These are phyloP conservation scores for Cymodocea nodosa DNA, from an alignment of 116 monocot genomes.

Conservation along the genomic window DNA sequence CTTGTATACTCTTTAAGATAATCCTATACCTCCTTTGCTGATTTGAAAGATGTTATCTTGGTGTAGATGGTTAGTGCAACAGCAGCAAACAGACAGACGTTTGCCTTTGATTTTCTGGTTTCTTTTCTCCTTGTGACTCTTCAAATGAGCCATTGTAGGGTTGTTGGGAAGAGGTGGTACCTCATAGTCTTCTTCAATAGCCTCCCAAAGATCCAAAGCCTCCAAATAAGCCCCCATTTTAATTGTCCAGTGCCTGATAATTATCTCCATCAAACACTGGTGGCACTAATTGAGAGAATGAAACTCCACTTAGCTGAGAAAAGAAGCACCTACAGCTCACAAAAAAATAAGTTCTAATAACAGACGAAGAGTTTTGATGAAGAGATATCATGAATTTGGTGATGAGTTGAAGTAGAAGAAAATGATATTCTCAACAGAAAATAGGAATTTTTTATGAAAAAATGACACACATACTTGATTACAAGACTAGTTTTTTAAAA, in stretches of 20 bases:
- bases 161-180: neutral
- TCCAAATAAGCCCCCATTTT: neutral
- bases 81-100: neutral
- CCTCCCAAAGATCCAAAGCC: neutral
- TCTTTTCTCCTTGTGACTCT: neutral
- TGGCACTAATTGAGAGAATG: too few species aligned
- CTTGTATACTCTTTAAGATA: neutral
- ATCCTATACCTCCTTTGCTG: neutral
- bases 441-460: too few species aligned
- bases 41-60: neutral
- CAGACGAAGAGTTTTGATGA: too few species aligned
- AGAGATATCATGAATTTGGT: too few species aligned
- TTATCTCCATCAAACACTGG: neutral
- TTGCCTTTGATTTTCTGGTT: neutral
- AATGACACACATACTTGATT: too few species aligned
- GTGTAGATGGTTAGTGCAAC: neutral
- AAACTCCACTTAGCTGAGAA: too few species aligned
- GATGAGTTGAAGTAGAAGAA: too few species aligned
- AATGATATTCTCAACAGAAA: too few species aligned
- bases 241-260: neutral
- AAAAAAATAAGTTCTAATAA: too few species aligned
- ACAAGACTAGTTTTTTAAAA: too few species aligned
- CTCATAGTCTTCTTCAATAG: neutral
- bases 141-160: neutral
- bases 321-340: too few species aligned